Percentiles rank a stretch among this genome's conserved stretches.
Evolutionary conservation across 2,329 filamentous ascomycete species (phyloP).

Genomic region (Curvularia lunata): DNA sequence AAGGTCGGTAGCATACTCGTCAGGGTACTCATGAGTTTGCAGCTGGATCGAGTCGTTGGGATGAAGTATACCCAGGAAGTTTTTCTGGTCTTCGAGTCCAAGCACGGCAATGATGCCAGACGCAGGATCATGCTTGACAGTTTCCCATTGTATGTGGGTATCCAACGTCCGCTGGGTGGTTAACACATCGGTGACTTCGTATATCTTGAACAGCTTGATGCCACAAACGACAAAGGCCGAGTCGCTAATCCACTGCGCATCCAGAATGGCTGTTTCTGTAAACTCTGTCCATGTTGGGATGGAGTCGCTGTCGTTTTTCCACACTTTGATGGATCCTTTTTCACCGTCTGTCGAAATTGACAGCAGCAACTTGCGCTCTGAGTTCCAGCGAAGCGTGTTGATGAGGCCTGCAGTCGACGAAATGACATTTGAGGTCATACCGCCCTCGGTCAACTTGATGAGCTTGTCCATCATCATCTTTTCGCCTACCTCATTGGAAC

Average conservation of each 20-base stretch:
- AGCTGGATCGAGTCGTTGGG: constrained; percentile 41
- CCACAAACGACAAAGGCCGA: constrained; percentile 55
- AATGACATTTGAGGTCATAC: constrained; percentile 40
- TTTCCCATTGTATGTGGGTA: constrained; percentile 46
- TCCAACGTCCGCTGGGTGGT: constrained; percentile 41
- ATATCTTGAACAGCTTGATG: constrained; percentile 48
- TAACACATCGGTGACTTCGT: constrained; percentile 42
- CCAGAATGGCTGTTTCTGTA: constrained; percentile 50
- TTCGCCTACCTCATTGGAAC: constrained; percentile 46
- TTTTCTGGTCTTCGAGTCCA: constrained; percentile 34
- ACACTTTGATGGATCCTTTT: constrained; percentile 49
- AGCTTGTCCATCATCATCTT: constrained; percentile 49
- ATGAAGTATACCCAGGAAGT: constrained; percentile 47
- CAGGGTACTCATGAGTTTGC: constrained; percentile 42
- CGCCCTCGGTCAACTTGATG: constrained; percentile 42
- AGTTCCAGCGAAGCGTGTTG: constrained; percentile 47
- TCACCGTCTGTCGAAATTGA: constrained; percentile 50
- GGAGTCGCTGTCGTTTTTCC: constrained; percentile 44
- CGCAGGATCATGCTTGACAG: constrained; percentile 48
- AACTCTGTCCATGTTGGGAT: constrained; percentile 53
- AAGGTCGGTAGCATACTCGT: constrained; percentile 49
- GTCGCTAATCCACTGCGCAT: constrained; percentile 54
- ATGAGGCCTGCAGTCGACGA: constrained; percentile 49
- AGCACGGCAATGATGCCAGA: constrained; percentile 50
- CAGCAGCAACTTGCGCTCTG: constrained; percentile 41